A percentile compares a stretch with the other conserved stretches of the same genome.
These are phyloP conservation scores for Trametes cubensis DNA, from an alignment of 768 basidiomycete species.

Conservation along the genomic window DNA sequence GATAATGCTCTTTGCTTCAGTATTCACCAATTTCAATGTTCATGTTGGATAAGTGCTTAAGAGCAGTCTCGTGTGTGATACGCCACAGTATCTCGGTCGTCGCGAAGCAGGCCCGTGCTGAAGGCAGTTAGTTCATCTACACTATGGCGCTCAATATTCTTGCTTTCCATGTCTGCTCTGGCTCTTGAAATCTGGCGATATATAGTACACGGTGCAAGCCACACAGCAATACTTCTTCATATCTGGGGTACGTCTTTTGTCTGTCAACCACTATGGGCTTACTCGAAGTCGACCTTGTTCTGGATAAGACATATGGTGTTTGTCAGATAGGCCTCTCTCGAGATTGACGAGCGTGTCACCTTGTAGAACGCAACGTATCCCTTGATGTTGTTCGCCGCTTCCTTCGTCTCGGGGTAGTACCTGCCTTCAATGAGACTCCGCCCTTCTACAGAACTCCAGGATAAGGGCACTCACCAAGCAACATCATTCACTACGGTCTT, in stretches of 20 bases:
- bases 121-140: too few species aligned
- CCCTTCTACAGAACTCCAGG: neutral
- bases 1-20: conserved; percentile 12
- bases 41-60: neutral
- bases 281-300: conserved; percentile 44
- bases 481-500: conserved; percentile 52
- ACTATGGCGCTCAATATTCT: too few species aligned
- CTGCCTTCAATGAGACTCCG: conserved; percentile 38
- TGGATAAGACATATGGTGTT: conserved; percentile 16
- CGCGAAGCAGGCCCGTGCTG: too few species aligned
- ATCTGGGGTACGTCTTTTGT: too few species aligned
- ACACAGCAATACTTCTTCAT: too few species aligned
- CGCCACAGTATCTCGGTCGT: too few species aligned
- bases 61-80: too few species aligned
- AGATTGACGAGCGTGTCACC: conserved; percentile 37
- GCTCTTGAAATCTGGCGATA: too few species aligned
- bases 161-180: too few species aligned
- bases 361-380: conserved; percentile 80
- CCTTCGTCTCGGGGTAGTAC: conserved; percentile 65
- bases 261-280: neutral
- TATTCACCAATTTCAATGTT: neutral
- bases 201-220: too few species aligned
- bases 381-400: conserved; percentile 63
- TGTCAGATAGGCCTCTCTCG: neutral
- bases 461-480: conserved; percentile 55